Percentiles rank a stretch among this genome's conserved stretches.
Evolutionary conservation across 371 early-diverging fungal species (phyloP).

Genomic region (Quaeritorhiza haematococci): DNA sequence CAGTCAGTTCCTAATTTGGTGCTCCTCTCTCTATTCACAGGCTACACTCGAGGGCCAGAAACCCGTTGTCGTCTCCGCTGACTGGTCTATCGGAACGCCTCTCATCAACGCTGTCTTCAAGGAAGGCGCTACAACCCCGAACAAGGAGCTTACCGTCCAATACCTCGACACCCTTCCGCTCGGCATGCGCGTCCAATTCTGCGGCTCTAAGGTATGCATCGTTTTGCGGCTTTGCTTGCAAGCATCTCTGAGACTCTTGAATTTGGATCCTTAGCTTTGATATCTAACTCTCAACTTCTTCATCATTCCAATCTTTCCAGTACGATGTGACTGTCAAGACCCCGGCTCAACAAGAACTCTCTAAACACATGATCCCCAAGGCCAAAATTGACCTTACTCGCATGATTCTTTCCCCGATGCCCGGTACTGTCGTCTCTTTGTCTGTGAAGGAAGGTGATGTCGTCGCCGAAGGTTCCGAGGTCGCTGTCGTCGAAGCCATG

Average conservation of each 20-base stretch:
- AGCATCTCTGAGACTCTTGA: too few relatives aligned
- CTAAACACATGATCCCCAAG: slow-evolving; percentile 71
- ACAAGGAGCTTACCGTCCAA: slow-evolving; percentile 64
- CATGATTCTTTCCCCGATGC: slow-evolving; percentile 86
- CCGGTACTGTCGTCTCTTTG: slow-evolving; percentile 81
- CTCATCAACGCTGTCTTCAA: slow-evolving; percentile 56
- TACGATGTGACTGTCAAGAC: slow-evolving; percentile 66
- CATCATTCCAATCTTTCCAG: slow-evolving; percentile 17
- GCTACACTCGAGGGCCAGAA: slow-evolving; percentile 38
- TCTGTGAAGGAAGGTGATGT: slow-evolving; percentile 79
- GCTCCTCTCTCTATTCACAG: slow-evolving; percentile 4
- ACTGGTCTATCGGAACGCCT: slow-evolving; percentile 73
- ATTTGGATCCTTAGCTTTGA: background rate
- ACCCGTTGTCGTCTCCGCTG: slow-evolving; percentile 42
- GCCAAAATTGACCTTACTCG: slow-evolving; percentile 65
- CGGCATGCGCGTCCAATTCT: slow-evolving; percentile 76
- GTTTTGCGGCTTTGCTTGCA: background rate
- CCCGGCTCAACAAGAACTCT: slow-evolving; percentile 56
- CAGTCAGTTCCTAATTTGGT: too few relatives aligned
- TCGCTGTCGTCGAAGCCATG: slow-evolving; percentile 95
- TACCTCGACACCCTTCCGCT: slow-evolving; percentile 68
- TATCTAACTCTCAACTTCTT: background rate
- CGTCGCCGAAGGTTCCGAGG: slow-evolving; percentile 77
- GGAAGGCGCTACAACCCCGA: too few relatives aligned
- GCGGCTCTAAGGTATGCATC: slow-evolving; percentile 67